Base-by-base conservation (phyloP, 1,284 basidiomycete species). In the Ganoderma lucidum region DNA sequence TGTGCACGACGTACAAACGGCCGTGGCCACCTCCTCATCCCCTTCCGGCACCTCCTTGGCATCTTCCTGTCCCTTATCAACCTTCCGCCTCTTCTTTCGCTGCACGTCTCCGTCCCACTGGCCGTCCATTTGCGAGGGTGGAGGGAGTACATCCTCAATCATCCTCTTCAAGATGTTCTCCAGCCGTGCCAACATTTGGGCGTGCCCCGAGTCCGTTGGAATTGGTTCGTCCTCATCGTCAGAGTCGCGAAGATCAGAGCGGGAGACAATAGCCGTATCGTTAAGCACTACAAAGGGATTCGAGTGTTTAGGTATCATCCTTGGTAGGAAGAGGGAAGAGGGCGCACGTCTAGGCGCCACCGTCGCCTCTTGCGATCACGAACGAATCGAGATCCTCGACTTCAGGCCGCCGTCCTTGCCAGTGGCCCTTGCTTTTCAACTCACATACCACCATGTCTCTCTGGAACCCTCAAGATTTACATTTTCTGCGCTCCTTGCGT, bases 91-190 rank as follows among this genome's bases (percentile, higher is more conserved):
- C 64, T 69, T 73, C 66, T 60, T 75, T 60, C 62, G 58, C 2
- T 32, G 19, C 6, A 62, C 51, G 17, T 74, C 67, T 23, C 56
- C 63, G n/a, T n/a, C 60, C 37, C 65, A 62, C 37, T 58, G 65
- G 4, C 35, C 37, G 3, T 35, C 35, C 1, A 23, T 32, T 4
- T 42, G 53, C 14, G 32, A 41, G 30, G 44, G 0, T 35, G 39
- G 28, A 2, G 66, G 68, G 9, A 72, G 44, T 1, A 77, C 65
- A 37, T 76, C 75, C 17, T 73, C 76, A 19, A 79, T 68, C 1
- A 76, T 76, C 41, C 76, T 68, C 69, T 78, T 79, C 51, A 79
- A 37, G n/a, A 78, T 71, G 42, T 66, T 72, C 44, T 79, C 76
- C 19, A 80, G 71, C 6, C 75, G 69, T 8, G 70, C 66, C n/a